Conservation (phyloP, 2,329 filamentous ascomycete species). For the Sordariomycetes sp. region DNA sequence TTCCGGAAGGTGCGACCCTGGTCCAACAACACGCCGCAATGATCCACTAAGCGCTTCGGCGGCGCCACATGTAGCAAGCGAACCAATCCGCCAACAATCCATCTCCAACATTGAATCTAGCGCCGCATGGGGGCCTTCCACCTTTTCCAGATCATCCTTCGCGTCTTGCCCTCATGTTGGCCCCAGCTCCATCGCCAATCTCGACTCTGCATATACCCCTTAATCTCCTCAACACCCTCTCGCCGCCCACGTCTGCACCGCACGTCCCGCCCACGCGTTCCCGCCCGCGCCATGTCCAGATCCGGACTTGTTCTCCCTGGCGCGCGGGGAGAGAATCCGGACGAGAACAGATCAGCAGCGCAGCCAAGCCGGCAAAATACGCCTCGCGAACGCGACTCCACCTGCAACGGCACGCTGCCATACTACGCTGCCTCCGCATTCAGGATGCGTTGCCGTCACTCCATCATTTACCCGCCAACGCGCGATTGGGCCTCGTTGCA, state of each 20-base stretch:
- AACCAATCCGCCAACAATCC: no score
- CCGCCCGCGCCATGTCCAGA: not conserved
- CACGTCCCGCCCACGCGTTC: not conserved
- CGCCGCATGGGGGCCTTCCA: no score
- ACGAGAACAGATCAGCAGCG: not conserved
- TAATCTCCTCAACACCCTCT: not conserved
- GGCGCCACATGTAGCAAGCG: no score
- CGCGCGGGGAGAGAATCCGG: not conserved
- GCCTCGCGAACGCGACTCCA: not conserved
- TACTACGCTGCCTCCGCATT: not conserved
- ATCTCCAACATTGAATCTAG: no score
- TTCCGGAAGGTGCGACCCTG: not conserved
- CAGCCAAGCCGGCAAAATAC: conserved; percentile 5
- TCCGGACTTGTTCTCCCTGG: not conserved
- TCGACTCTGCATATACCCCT: not conserved
- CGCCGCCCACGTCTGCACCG: not conserved
- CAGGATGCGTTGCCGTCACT: not conserved
- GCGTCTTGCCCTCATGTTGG: not conserved
- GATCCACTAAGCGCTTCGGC: no score
- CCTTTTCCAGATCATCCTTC: no score
- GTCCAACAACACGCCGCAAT: no score
- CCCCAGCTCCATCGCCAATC: no score
- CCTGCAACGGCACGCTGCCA: not conserved
- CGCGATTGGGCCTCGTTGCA: not conserved
- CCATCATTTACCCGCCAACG: not conserved